Percentiles rank a stretch among this genome's conserved stretches.
Conservation (phyloP, 768 basidiomycete species). For the Termitomyces titanicus region DNA sequence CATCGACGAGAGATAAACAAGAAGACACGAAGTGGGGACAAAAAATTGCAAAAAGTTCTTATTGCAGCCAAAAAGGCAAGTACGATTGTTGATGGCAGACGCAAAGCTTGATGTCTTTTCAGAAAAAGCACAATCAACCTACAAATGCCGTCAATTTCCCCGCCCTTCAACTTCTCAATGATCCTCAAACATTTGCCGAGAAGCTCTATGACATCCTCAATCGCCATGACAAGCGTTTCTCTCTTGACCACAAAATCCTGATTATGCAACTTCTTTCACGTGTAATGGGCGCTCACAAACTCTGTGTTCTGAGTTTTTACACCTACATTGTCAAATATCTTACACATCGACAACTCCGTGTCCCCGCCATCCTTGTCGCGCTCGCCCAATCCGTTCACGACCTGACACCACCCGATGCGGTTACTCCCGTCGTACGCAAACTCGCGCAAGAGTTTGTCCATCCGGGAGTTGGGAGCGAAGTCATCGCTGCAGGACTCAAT, state of each 20-base stretch:
- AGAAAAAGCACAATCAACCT: slow-evolving; percentile 33
- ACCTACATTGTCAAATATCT: slow-evolving; percentile 95
- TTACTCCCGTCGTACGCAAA: slow-evolving; percentile 87
- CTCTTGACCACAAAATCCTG: slow-evolving; percentile 94
- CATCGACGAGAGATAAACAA: slow-evolving; percentile 93
- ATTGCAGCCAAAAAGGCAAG: slow-evolving; percentile 73
- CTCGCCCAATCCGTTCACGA: slow-evolving; percentile 96
- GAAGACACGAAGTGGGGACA: slow-evolving; percentile 81
- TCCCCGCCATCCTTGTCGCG: slow-evolving; percentile 89
- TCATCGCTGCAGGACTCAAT: slow-evolving; percentile 96
- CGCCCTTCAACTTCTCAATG: slow-evolving; percentile 87
- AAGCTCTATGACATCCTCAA: slow-evolving; percentile 85
- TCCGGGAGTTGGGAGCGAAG: slow-evolving; percentile 93
- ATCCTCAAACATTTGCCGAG: slow-evolving; percentile 94
- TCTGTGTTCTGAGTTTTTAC: slow-evolving; percentile 92
- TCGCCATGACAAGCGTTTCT: slow-evolving; percentile 89
- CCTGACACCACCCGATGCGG: slow-evolving; percentile 88
- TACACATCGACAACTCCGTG: slow-evolving; percentile 84
- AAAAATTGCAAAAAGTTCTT: slow-evolving; percentile 70
- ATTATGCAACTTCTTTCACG: slow-evolving; percentile 96
- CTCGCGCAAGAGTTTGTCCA: slow-evolving; percentile 96
- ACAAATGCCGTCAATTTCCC: slow-evolving; percentile 70
- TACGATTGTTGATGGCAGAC: not conserved
- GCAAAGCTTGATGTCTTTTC: not conserved
- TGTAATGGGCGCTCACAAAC: slow-evolving; percentile 89